Percentiles rank a stretch among this genome's conserved stretches.
These are phyloP conservation scores for Calendula officinalis DNA, from an alignment of 129 eudicot species.

Conservation along the genomic window DNA sequence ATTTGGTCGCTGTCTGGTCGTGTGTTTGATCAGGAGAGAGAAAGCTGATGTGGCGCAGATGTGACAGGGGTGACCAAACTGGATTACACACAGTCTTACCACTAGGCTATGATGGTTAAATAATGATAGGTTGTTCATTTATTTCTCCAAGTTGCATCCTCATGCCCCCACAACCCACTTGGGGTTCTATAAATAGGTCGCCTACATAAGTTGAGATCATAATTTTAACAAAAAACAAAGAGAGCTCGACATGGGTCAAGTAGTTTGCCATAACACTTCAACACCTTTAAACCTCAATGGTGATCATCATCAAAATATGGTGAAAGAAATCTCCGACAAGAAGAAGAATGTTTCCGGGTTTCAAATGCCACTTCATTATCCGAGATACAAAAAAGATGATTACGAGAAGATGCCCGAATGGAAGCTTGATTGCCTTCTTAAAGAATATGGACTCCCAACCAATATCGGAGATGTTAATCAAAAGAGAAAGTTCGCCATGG, in stretches of 20 bases:
- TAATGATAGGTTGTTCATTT: constrained; percentile 18
- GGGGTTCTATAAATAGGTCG: constrained; percentile 22
- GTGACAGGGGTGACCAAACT: no score
- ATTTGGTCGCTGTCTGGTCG: no score
- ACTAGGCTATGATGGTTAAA: neutral
- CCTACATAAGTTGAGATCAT: constrained; percentile 10
- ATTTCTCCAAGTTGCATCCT: constrained; percentile 9
- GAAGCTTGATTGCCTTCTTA: constrained; percentile 54
- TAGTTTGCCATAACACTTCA: constrained; percentile 16
- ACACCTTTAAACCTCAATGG: neutral
- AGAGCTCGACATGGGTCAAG: constrained; percentile 26
- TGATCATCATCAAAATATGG: constrained; percentile 10
- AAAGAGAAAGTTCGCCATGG: constrained; percentile 64
- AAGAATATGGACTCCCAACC: constrained; percentile 50
- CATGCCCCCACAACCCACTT: neutral
- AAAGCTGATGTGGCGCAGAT: no score
- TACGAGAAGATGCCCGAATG: constrained; percentile 60
- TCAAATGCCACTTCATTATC: constrained; percentile 70
- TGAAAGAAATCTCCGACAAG: constrained; percentile 6
- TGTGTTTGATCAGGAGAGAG: no score
- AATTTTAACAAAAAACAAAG: neutral
- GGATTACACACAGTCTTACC: no score
- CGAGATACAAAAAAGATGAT: constrained; percentile 45
- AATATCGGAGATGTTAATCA: constrained; percentile 39
- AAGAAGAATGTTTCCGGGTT: constrained; percentile 24